Evolutionary conservation across 1,284 basidiomycete genomes (phyloP).

Genomic region (Spongispora temasekensis): DNA sequence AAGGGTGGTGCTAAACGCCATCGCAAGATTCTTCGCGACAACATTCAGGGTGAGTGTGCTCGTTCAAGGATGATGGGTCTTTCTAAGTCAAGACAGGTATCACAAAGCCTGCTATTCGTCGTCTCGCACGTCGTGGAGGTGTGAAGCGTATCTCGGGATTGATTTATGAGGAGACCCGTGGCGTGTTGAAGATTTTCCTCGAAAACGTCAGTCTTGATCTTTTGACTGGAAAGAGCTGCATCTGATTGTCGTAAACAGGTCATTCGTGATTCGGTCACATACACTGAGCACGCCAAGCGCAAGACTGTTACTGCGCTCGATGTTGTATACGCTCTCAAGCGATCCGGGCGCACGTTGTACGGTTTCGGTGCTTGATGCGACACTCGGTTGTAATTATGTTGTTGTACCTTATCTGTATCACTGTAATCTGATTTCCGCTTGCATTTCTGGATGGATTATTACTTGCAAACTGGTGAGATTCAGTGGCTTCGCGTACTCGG

Average conservation of each 20-base stretch:
- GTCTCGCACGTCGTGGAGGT: slow-evolving; percentile 74
- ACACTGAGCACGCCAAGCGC: slow-evolving; percentile 87
- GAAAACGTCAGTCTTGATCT: slow-evolving; percentile 39
- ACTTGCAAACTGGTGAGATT: too few species aligned
- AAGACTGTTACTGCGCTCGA: slow-evolving; percentile 87
- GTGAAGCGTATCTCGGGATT: slow-evolving; percentile 73
- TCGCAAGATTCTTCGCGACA: slow-evolving; percentile 65
- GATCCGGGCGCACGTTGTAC: slow-evolving; percentile 78
- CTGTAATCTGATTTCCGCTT: slow-evolving; percentile 23
- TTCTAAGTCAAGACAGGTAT: slow-evolving; percentile 21
- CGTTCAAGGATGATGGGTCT: neutral
- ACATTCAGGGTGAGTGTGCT: slow-evolving; percentile 54
- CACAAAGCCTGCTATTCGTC: slow-evolving; percentile 67
- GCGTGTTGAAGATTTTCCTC: slow-evolving; percentile 73
- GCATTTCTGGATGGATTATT: too few species aligned
- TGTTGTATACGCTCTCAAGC: slow-evolving; percentile 83
- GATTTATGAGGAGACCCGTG: slow-evolving; percentile 76
- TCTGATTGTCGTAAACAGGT: slow-evolving; percentile 37
- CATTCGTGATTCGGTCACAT: slow-evolving; percentile 84
- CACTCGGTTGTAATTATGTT: slow-evolving; percentile 2
- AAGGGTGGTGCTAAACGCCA: slow-evolving; percentile 68
- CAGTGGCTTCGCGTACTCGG: too few species aligned
- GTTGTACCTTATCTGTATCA: slow-evolving; percentile 35
- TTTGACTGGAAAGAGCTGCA: neutral
- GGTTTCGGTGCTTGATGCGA: slow-evolving; percentile 60